These are phyloP conservation scores for Protomyces gravidus DNA, from an alignment of 1,139 yeast genomes.

Conservation along the genomic window DNA sequence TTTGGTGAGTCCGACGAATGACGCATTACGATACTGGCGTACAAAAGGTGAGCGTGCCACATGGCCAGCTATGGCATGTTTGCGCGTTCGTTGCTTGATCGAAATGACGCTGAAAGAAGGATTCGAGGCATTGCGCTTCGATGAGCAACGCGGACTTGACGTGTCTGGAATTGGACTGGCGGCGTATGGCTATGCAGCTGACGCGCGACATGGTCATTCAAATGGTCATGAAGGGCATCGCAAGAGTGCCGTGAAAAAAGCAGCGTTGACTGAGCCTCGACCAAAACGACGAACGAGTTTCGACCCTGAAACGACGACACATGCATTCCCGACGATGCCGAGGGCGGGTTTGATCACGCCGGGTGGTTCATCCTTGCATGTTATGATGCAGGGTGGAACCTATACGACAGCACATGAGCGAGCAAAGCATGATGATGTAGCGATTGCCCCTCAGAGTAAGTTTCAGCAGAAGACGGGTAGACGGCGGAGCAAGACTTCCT, in stretches of 20 bases:
- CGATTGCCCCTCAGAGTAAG: background rate
- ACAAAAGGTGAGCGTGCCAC: conserved; percentile 86
- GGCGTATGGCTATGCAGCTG: background rate
- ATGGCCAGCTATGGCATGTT: conserved; percentile 84
- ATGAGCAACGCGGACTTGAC: conserved; percentile 1
- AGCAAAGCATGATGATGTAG: background rate
- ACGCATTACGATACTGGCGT: conserved; percentile 84
- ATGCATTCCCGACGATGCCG: background rate
- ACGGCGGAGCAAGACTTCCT: background rate
- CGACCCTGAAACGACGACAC: background rate
- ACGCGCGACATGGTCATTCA: background rate
- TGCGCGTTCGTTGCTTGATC: conserved; percentile 84
- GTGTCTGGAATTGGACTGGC: background rate
- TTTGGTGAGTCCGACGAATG: conserved; percentile 64
- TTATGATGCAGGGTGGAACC: background rate
- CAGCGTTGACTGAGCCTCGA: background rate
- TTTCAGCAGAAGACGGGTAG: background rate
- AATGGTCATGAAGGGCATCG: no score
- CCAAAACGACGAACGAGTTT: background rate
- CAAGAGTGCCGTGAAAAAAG: background rate
- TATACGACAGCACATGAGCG: background rate
- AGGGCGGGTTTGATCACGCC: background rate
- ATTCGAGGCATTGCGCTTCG: conserved; percentile 11
- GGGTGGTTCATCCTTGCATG: background rate
- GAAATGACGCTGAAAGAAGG: conserved; percentile 71